Conservation (phyloP, 2,329 filamentous ascomycete genomes). For the Albophoma yamanashiensis region DNA sequence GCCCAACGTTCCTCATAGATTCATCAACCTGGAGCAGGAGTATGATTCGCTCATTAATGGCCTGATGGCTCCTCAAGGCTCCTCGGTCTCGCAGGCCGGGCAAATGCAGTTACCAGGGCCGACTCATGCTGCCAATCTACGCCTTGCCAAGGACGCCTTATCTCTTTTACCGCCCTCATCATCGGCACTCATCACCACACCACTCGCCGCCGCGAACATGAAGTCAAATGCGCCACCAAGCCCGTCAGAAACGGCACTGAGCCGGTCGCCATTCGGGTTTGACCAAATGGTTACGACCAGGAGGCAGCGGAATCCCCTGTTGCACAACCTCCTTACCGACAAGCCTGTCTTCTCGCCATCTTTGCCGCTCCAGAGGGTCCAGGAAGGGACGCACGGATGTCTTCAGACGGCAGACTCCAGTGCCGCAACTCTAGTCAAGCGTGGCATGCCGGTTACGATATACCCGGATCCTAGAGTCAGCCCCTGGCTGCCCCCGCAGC, state of each 20-base stretch:
- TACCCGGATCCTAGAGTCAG: slow-evolving; percentile 62
- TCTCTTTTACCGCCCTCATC: slow-evolving; percentile 71
- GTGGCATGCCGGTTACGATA: slow-evolving; percentile 80
- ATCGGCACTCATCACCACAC: slow-evolving; percentile 82
- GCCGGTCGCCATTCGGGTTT: slow-evolving; percentile 39
- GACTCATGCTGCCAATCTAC: slow-evolving; percentile 58
- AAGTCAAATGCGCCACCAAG: slow-evolving; percentile 24
- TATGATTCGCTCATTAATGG: slow-evolving; percentile 58
- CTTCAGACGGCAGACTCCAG: slow-evolving; percentile 14
- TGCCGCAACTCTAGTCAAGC: slow-evolving; percentile 74
- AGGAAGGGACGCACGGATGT: slow-evolving; percentile 20
- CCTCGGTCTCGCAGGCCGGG: slow-evolving; percentile 19
- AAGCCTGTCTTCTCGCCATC: slow-evolving; percentile 90
- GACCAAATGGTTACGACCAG: slow-evolving; percentile 43
- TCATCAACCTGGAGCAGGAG: slow-evolving; percentile 91
- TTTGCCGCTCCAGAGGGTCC: slow-evolving; percentile 60
- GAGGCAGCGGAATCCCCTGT: slow-evolving; percentile 65
- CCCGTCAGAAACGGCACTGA: slow-evolving; percentile 18
- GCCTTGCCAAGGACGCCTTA: slow-evolving; percentile 59
- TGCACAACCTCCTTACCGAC: slow-evolving; percentile 93
- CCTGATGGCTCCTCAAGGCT: slow-evolving; percentile 29
- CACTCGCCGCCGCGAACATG: slow-evolving; percentile 59
- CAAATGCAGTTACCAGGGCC: slow-evolving; percentile 16
- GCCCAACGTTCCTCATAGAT: slow-evolving; percentile 33
- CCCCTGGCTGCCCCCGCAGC: slow-evolving; percentile 58